Conservation (phyloP, 768 basidiomycete species). For the Phaeotremella skinneri region DNA sequence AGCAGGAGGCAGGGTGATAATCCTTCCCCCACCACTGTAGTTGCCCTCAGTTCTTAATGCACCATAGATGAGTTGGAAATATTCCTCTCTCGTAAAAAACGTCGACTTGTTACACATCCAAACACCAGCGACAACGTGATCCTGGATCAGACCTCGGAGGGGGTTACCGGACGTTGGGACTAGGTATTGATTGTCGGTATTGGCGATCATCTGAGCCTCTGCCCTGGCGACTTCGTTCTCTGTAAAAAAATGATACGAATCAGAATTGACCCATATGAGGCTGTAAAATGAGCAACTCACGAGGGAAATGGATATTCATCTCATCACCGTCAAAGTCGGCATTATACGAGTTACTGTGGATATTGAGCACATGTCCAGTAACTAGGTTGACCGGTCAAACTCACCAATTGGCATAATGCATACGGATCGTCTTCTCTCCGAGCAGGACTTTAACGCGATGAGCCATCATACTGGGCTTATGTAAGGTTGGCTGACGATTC, state of each 20-base stretch:
- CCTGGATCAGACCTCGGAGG: conserved; percentile 94
- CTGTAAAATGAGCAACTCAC: conserved; percentile 58
- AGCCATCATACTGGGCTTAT: conserved; percentile 99
- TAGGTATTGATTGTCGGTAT: conserved; percentile 98
- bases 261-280: neutral
- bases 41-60: conserved; percentile 82
- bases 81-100: conserved; percentile 93
- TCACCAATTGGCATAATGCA: conserved; percentile 99
- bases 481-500: conserved; percentile 95
- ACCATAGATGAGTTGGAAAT: conserved; percentile 92
- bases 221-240: conserved; percentile 94
- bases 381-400: conserved; percentile 9
- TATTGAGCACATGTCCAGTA: conserved; percentile 26
- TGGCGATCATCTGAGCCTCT: conserved; percentile 89
- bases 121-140: conserved; percentile 97
- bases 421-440: conserved; percentile 97
- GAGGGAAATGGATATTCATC: conserved; percentile 99
- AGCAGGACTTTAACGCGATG: conserved; percentile 86
- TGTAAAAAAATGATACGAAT: conserved; percentile 47
- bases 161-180: conserved; percentile 98
- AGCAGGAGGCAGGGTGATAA: conserved; percentile 81
- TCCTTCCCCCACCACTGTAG: conserved; percentile 61
- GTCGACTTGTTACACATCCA: conserved; percentile 97
- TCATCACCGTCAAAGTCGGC: conserved; percentile 94
- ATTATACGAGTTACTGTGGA: conserved; percentile 87